Percentiles rank a stretch among this genome's conserved stretches.
Evolutionary conservation across 169 alveolate genomes (phyloP).

Genomic region (Eimeria brunetti): DNA sequence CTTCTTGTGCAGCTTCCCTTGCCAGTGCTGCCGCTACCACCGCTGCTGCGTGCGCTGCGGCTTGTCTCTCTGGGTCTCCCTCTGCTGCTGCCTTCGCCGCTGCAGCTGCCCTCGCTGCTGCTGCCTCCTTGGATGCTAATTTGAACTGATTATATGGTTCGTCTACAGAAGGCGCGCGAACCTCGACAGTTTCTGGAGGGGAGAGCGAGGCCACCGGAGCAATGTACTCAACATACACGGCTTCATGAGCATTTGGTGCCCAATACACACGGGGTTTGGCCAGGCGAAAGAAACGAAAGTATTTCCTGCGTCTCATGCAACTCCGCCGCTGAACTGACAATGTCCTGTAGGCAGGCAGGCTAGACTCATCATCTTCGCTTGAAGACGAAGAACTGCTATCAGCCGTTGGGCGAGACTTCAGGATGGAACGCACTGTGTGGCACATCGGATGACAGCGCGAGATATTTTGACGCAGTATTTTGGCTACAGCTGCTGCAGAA

Average conservation of each 20-base stretch:
- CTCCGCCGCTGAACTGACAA: conserved; percentile 34
- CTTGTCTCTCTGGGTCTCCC: conserved; percentile 31
- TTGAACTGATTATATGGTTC: background rate
- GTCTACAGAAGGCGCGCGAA: background rate
- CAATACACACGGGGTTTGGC: background rate
- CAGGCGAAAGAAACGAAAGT: background rate
- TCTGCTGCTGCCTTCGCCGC: conserved; percentile 44
- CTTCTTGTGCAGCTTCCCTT: background rate
- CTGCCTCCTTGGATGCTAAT: background rate
- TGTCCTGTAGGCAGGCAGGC: conserved; percentile 19
- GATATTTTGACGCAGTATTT: background rate
- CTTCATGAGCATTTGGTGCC: conserved; percentile 22
- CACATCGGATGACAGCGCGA: conserved; percentile 10
- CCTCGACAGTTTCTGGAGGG: conserved; percentile 27
- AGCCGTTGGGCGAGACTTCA: background rate
- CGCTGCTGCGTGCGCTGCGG: conserved; percentile 28
- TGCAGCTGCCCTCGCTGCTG: conserved; percentile 3
- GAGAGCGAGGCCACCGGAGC: conserved; percentile 22
- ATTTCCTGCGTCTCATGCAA: conserved; percentile 10
- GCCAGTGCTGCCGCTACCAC: conserved; percentile 16
- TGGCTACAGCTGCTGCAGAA: conserved; percentile 5
- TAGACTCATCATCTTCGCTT: conserved; percentile 9
- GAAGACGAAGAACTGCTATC: conserved; percentile 35
- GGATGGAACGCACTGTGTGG: conserved; percentile 15
- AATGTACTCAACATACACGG: conserved; percentile 15